These are phyloP conservation scores for Aspergillus luchuensis DNA, from an alignment of 2,329 filamentous ascomycete genomes.

Conservation along the genomic window DNA sequence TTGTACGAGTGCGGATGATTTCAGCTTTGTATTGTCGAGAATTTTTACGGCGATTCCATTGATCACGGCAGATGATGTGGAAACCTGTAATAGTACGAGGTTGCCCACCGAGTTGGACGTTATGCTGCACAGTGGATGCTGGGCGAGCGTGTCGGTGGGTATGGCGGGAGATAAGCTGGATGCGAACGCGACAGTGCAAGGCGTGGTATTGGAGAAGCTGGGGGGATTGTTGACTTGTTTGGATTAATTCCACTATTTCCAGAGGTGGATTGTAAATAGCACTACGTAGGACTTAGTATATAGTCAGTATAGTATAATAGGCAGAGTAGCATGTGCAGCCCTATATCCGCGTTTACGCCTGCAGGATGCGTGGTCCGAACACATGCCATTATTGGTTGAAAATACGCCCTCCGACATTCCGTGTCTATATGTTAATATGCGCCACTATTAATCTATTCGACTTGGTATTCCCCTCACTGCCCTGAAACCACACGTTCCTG, in stretches of 20 bases:
- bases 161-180: constrained; percentile 63
- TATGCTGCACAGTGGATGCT: constrained; percentile 56
- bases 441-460: too few species aligned
- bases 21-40: constrained; percentile 65
- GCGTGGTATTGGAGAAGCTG: constrained; percentile 55
- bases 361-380: neutral
- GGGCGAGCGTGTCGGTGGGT: constrained; percentile 65
- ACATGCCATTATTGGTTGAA: neutral
- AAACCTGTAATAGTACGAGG: constrained; percentile 57
- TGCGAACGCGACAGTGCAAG: constrained; percentile 55
- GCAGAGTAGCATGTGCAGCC: constrained; percentile 20
- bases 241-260: neutral
- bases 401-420: neutral
- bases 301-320: too few species aligned
- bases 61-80: constrained; percentile 52
- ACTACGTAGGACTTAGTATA: too few species aligned
- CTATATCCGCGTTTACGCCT: constrained; percentile 18
- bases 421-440: too few species aligned
- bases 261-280: too few species aligned
- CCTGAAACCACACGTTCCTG: too few species aligned
- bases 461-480: too few species aligned
- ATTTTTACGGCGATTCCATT: constrained; percentile 53
- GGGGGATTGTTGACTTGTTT: constrained; percentile 52
- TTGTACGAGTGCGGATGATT: constrained; percentile 57
- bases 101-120: constrained; percentile 64